Percentiles rank a stretch among this genome's conserved stretches.
phyloP scores from a whole-genome alignment of 331 rosid species.

The Malus hybrid region DNA sequence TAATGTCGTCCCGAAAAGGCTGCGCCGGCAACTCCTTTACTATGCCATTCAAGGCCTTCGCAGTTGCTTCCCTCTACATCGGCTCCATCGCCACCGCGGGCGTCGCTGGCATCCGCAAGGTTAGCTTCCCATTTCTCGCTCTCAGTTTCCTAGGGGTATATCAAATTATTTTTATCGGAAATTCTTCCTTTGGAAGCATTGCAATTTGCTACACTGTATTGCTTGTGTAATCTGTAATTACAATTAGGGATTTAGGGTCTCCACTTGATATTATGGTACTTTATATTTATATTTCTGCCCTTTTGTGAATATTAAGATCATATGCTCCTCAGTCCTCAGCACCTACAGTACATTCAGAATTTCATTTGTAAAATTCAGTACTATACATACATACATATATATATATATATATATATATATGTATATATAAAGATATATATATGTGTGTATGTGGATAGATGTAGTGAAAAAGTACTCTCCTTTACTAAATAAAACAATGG shows the following conservation, averaged over 20 bases:
- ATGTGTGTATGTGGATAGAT: neutral
- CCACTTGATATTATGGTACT: neutral
- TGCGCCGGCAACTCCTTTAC: constrained; percentile 36
- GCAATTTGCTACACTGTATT: neutral
- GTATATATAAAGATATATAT: too few relatives aligned
- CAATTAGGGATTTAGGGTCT: neutral
- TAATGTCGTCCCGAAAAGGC: constrained; percentile 38
- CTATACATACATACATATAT: too few relatives aligned
- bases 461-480: neutral
- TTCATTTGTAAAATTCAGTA: neutral
- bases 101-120: constrained; percentile 52
- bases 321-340: neutral
- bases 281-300: neutral
- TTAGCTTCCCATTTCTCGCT: neutral
- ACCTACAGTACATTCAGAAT: neutral
- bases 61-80: constrained; percentile 81
- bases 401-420: too few relatives aligned
- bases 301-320: neutral
- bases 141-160: neutral
- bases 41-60: constrained; percentile 85
- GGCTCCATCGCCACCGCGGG: constrained; percentile 60
- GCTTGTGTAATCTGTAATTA: neutral
- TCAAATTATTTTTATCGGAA: neutral
- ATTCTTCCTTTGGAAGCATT: neutral
- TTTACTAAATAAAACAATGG: neutral